Evolutionary conservation across 163 green algal species (phyloP), one percentile per base, ranked within the genome.

Genomic region (Smithsoniella earleae): DNA sequence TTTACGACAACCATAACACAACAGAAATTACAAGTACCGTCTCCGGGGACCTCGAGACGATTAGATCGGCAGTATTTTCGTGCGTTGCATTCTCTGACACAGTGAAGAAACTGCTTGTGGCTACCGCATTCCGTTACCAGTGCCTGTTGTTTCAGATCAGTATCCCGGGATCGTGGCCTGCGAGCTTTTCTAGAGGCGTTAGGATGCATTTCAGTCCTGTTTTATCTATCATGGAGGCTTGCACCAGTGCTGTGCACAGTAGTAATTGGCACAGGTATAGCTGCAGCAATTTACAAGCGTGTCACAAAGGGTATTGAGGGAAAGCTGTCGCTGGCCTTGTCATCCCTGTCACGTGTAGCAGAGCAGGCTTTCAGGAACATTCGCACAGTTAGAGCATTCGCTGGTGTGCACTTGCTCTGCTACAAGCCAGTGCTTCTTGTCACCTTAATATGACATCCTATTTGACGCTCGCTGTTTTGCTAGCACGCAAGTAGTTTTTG

Each of bases 41-140:
- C 2, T 86, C 81, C 34, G 79, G 84, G 20, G 88, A 97, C 81
- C 83, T 96, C 34, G 88, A 95, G 72, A 86, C 86, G 0, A 77
- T 97, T 3, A 85, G 89, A 34, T 80, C 65, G 31, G 91, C 95
- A 75, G 76, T 96, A 0, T 95, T 95, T 80, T 81, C 78, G 77
- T 83, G 65, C 30, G 69, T 10, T 58, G 6, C 8, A 13, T 66
- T 66, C 25, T 66, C 54, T n/a, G n/a, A n/a, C n/a, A n/a, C n/a
- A n/a, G n/a, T n/a, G n/a, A n/a, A n/a, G n/a, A n/a, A n/a, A n/a
- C n/a, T n/a, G n/a, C n/a, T 66, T 73, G 31, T 33, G 0, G 0
- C 10, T 5, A 31, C 18, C 33, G 1, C 6, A 46, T 5, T 33
- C 62, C 33, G n/a, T 34, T 46, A 22, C 22, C 20, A 10, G n/a